These are phyloP conservation scores for Calonectria pteridis DNA, from an alignment of 2,329 filamentous ascomycete genomes.

Conservation along the genomic window DNA sequence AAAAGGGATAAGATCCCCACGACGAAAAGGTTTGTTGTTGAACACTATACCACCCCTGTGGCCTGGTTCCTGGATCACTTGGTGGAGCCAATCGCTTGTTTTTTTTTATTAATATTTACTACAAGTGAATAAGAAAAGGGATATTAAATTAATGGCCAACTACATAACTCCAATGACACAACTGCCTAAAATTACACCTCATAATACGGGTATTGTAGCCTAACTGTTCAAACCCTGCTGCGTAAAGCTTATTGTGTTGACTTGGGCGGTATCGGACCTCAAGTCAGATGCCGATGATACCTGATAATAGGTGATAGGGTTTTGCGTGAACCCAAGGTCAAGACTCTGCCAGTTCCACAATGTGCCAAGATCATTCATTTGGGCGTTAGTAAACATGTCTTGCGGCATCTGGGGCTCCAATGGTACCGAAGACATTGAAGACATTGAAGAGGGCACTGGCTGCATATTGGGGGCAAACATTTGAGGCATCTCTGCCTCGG, in stretches of 20 bases:
- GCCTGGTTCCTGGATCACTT: no score
- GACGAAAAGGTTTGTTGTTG: no score
- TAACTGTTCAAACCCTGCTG: no score
- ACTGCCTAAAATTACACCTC: background rate
- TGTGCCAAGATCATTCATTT: conserved; percentile 4
- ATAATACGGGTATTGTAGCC: no score
- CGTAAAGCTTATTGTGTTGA: no score
- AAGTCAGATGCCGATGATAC: no score
- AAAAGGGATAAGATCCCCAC: no score
- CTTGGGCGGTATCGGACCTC: no score
- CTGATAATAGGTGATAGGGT: background rate
- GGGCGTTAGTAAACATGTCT: background rate
- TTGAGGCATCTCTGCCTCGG: background rate
- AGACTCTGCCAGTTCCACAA: conserved; percentile 22
- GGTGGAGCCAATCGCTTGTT: no score
- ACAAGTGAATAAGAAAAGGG: background rate
- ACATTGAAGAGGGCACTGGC: background rate
- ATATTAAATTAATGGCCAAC: background rate
- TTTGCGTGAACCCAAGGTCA: background rate
- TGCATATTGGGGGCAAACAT: background rate
- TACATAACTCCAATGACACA: background rate
- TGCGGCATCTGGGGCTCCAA: background rate
- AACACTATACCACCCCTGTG: no score
- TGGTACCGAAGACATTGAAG: no score
- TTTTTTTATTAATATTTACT: no score